Evolutionary conservation across 257 asterid genomes (phyloP).

Genomic region (Knoxia roxburghii): DNA sequence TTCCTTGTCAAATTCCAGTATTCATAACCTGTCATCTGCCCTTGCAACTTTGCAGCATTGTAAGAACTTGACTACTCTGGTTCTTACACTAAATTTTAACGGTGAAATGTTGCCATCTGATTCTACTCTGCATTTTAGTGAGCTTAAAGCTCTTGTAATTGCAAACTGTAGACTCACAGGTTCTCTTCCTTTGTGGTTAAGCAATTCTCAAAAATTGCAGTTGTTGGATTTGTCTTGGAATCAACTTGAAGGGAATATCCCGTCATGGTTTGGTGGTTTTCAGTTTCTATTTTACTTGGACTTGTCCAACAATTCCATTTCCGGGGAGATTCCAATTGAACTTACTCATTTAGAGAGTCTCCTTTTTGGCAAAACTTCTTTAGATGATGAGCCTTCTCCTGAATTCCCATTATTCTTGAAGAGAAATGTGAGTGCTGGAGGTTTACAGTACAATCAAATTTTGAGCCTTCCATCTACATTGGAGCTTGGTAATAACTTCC

Average conservation of each 20-base stretch:
- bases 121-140: slow-evolving; percentile 1
- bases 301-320: slow-evolving; percentile 7
- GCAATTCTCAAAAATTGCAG: slow-evolving; percentile 2
- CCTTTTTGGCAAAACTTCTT: not conserved
- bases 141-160: slow-evolving; percentile 6
- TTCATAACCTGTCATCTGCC: slow-evolving; percentile 8
- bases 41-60: slow-evolving; percentile 8
- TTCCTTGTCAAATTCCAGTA: slow-evolving; percentile 4
- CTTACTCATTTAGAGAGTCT: slow-evolving; percentile 5
- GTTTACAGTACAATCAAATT: slow-evolving; percentile 5
- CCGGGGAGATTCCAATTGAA: slow-evolving; percentile 7
- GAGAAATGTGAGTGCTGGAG: slow-evolving; percentile 8
- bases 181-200: slow-evolving; percentile 4
- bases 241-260: slow-evolving; percentile 5
- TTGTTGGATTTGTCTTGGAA: slow-evolving; percentile 9
- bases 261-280: slow-evolving; percentile 7
- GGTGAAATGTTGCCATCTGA: slow-evolving; percentile 3
- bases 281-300: slow-evolving; percentile 9
- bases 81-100: slow-evolving; percentile 1
- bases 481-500: slow-evolving; percentile 7
- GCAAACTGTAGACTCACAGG: slow-evolving; percentile 12
- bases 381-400: slow-evolving; percentile 1
- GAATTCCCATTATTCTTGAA: slow-evolving; percentile 9
- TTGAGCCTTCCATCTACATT: slow-evolving; percentile 3
- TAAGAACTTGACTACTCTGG: not conserved